Base-by-base conservation (phyloP, 1,284 basidiomycete species). In the Sporisorium reilianum region DNA sequence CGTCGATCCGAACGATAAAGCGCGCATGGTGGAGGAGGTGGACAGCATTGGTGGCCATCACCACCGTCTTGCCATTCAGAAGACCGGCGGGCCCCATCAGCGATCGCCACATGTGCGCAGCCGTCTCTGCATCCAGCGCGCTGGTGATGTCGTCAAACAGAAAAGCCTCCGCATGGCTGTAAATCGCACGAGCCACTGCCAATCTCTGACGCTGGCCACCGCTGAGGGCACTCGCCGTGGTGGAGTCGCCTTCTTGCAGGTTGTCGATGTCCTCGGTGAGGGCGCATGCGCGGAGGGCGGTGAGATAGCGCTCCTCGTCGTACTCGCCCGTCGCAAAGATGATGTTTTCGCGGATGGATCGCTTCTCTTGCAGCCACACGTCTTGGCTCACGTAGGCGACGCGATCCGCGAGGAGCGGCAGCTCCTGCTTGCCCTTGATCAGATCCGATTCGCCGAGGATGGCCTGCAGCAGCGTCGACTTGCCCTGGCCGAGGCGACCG, bases 61-160 rank as follows among this genome's bases (percentile, higher is more conserved):
- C 36, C 20, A 79, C 68, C 2, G 78, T 78, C 55, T 67, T 78
- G 23, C 61, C 62, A 4, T 49, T 45, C n/a, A 79, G 40, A 28
- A 78, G 45, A 18, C 78, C 78, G 0, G 56, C 28, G 2, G 55
- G 51, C 1, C 69, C 75, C 62, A 80, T 68, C 7, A 80, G 60
- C 20, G 61, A 49, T 14, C 60, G 51, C 78, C 78, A 80, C 56
- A 83, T 59, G 52, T 88, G 87, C 40, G 91, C 89, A 63, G 89
- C 91, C 26, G 80, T 81, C 58, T 78, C 67, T 5, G 90, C 89
- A 80, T 94, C 92, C 2, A 94, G 90, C 2, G 81, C 80, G 16
- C 81, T 76, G 14, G 82, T 77, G 34, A 84, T 78, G 56, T 84
- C 83, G 58, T 83, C 83, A 4, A 84, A 65, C 1, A 84, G 42